Evolutionary conservation across 2,329 filamentous ascomycete species (phyloP).

Genomic region (Zasmidium citrigriseum): DNA sequence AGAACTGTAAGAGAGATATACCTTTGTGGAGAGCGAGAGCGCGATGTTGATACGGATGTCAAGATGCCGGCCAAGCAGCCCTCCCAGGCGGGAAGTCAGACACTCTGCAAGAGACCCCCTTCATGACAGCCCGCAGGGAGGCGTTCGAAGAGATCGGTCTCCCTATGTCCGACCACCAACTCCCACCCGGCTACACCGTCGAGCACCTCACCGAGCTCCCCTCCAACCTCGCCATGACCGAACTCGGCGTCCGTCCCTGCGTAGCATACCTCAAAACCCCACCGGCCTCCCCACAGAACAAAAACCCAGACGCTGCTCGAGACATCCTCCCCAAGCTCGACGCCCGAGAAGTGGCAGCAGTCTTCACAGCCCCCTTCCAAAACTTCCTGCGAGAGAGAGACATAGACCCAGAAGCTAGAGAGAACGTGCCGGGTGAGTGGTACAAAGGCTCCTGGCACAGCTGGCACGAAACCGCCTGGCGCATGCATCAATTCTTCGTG

Average conservation of each 20-base stretch:
- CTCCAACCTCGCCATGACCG: slow-evolving; percentile 51
- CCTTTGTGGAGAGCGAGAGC: neutral
- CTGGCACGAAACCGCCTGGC: slow-evolving; percentile 78
- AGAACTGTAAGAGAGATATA: slow-evolving; percentile 52
- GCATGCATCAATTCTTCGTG: slow-evolving; percentile 90
- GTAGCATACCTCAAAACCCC: slow-evolving; percentile 59
- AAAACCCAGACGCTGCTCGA: slow-evolving; percentile 59
- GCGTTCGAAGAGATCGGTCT: slow-evolving; percentile 93
- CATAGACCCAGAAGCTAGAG: slow-evolving; percentile 44
- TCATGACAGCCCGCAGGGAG: slow-evolving; percentile 84
- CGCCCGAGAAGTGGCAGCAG: slow-evolving; percentile 86
- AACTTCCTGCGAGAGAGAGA: slow-evolving; percentile 71
- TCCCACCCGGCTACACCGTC: slow-evolving; percentile 77
- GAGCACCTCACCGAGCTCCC: slow-evolving; percentile 88
- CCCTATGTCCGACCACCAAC: slow-evolving; percentile 66
- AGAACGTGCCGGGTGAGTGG: slow-evolving; percentile 63
- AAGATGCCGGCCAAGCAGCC: slow-evolving; percentile 53
- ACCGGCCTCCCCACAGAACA: slow-evolving; percentile 54
- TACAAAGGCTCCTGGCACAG: slow-evolving; percentile 81
- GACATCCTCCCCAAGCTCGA: slow-evolving; percentile 67
- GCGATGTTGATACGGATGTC: slow-evolving; percentile 3
- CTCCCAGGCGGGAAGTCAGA: slow-evolving; percentile 60
- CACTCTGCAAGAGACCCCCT: slow-evolving; percentile 56
- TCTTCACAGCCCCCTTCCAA: slow-evolving; percentile 86
- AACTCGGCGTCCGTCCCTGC: slow-evolving; percentile 52